Base-by-base conservation (phyloP, 495 filamentous ascomycete species). In the Endocarpon pusillum region DNA sequence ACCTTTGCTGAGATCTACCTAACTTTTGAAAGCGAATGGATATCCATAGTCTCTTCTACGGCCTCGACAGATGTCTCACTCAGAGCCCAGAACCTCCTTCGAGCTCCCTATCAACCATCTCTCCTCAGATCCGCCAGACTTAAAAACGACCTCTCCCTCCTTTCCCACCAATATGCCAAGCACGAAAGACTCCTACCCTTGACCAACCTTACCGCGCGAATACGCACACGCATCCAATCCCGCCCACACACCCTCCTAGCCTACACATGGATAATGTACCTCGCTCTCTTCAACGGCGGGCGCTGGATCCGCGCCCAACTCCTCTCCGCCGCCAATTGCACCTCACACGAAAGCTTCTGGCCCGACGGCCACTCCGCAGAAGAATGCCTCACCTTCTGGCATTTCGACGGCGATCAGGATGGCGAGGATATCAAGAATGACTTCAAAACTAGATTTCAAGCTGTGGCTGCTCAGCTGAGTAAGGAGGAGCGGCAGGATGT, bases 201-300 rank as follows among this genome's bases (percentile, higher is more conserved):
- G 26, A 7, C 19, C 23, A 12, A 15, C 35, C n/a, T n/a, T n/a
- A n/a, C n/a, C 0, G 29, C 37, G 6, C 62, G 61, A 24, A 62
- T 62, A 1, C 35, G 37, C 7, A 19, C 39, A 0, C 35, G 40
- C 3, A 48, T 62, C 2, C 18, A 11, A 2, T 26, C 12, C 15
- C 60, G 58, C 21, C 66, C 66, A n/a, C 66, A 71, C 37, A 42
- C 64, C 0, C 47, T 71, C 0, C 36, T 75, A 11, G 65, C 70
- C 1, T 73, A 72, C 42, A 55, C 61, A 2, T 73, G 69, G 68
- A 59, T 69, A 17, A 54, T 71, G 34, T 73, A 74, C 42, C 66
- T 72, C 56, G 70, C 70, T 3, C 44, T 74, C 0, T 68, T 75
- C 36, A 60, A 58, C 20, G 71, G 71, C 8, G 70, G 71, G 3